A percentile compares a stretch with the other conserved stretches of the same genome.
phyloP scores from a whole-genome alignment of 129 eudicot genomes.

The Lactuca sativa region DNA sequence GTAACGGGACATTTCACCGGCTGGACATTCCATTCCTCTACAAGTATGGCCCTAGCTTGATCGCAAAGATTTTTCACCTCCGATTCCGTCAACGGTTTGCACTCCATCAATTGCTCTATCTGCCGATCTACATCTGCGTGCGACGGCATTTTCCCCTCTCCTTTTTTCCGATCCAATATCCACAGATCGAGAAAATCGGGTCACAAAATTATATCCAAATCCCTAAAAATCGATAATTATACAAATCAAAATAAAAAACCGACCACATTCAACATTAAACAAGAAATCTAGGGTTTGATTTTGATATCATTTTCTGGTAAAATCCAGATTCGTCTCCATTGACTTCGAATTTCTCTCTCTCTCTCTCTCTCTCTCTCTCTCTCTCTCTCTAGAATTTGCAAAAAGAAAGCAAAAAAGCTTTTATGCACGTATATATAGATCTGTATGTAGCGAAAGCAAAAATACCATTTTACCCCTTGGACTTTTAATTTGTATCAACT shows the following conservation, averaged over 20 bases:
- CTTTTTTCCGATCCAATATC: conserved; percentile 14
- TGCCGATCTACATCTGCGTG: conserved; percentile 77
- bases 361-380: conserved; percentile 24
- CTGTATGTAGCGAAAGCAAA: neutral
- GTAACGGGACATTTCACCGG: conserved; percentile 88
- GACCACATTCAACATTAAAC: conserved; percentile 19
- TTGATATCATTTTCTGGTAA: conserved; percentile 19
- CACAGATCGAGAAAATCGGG: conserved; percentile 36
- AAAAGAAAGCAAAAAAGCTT: neutral
- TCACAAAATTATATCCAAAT: conserved; percentile 1
- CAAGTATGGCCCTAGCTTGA: conserved; percentile 77
- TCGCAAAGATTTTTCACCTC: conserved; percentile 81
- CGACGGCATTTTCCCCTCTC: conserved; percentile 46
- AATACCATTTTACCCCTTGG: conserved; percentile 10
- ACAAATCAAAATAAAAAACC: neutral
- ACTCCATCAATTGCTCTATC: conserved; percentile 83
- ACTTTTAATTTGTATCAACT: neutral
- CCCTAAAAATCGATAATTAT: conserved; percentile 14
- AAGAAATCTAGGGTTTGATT: conserved; percentile 32
- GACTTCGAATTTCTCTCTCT: conserved; percentile 5
- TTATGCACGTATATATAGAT: conserved; percentile 16
- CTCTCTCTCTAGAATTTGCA: conserved; percentile 38
- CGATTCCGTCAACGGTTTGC: conserved; percentile 75
- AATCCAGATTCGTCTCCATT: conserved; percentile 41
- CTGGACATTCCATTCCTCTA: conserved; percentile 93